Percentiles rank a stretch among this genome's conserved stretches.
Conservation (phyloP, 2,329 filamentous ascomycete species). For the Xylariaceae sp. region DNA sequence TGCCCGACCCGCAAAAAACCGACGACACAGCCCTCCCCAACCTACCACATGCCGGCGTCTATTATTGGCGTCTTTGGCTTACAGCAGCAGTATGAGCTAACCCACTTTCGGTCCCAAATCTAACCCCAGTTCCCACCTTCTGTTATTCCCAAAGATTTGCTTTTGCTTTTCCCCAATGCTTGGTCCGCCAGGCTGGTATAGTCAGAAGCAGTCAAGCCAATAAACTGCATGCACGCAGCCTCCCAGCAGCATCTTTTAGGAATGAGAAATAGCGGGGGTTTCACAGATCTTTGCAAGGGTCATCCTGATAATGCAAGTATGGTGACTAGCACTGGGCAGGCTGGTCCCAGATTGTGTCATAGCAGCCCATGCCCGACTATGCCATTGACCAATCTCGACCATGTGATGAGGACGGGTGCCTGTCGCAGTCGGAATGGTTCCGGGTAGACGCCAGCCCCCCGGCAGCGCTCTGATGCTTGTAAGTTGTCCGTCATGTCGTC, state of each 20-base stretch:
- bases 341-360: slow-evolving; percentile 5
- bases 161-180: slow-evolving; percentile 9
- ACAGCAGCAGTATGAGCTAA: too few species aligned
- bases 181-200: slow-evolving; percentile 10
- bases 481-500: background rate
- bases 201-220: slow-evolving; percentile 22
- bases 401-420: slow-evolving; percentile 17
- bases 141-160: background rate
- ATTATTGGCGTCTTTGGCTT: too few species aligned
- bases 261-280: background rate
- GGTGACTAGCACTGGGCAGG: slow-evolving; percentile 6
- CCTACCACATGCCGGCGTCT: slow-evolving; percentile 15
- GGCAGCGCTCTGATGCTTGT: too few species aligned
- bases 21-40: slow-evolving; percentile 8
- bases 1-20: slow-evolving; percentile 7
- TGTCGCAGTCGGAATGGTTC: slow-evolving; percentile 13
- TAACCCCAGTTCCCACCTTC: slow-evolving; percentile 12
- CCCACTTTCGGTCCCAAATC: background rate
- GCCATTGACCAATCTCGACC: slow-evolving; percentile 14
- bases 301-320: too few species aligned
- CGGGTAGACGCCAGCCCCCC: background rate
- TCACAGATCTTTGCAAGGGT: too few species aligned
- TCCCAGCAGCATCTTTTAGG: slow-evolving; percentile 4
- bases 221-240: slow-evolving; percentile 12
- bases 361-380: slow-evolving; percentile 6